Evolutionary conservation across 495 filamentous ascomycete genomes (phyloP).

Genomic region (Penicillium odoratum): DNA sequence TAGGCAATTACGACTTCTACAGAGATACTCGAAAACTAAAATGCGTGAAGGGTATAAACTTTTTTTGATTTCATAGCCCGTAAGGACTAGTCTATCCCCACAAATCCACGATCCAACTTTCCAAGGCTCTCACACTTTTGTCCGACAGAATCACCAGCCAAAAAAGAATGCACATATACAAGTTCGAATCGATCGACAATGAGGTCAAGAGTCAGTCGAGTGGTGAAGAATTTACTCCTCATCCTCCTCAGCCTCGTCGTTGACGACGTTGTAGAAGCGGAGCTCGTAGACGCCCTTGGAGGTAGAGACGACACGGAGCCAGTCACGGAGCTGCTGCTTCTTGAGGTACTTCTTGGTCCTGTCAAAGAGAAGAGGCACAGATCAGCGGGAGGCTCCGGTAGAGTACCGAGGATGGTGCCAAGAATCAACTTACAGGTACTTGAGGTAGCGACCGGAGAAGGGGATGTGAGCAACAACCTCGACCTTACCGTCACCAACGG

Average conservation of each 20-base stretch:
- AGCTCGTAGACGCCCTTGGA: conserved; percentile 97
- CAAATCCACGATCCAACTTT: conserved; percentile 18
- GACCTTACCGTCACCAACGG: conserved; percentile 91
- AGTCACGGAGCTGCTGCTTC: conserved; percentile 99
- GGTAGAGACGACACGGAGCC: conserved; percentile 97
- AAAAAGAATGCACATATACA: conserved; percentile 15
- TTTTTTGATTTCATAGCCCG: conserved; percentile 32
- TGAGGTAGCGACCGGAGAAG: conserved; percentile 97
- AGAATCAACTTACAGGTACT: conserved; percentile 84
- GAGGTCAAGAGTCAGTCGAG: conserved; percentile 11
- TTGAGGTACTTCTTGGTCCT: conserved; percentile 99
- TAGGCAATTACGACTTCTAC: background rate
- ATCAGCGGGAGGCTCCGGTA: conserved; percentile 6
- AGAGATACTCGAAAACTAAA: background rate
- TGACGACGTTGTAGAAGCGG: conserved; percentile 99
- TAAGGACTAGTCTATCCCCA: conserved; percentile 28
- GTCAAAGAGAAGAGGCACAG: conserved; percentile 9
- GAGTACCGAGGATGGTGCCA: background rate
- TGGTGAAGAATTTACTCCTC: conserved; percentile 73
- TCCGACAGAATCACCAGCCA: conserved; percentile 12
- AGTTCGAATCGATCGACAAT: conserved; percentile 19
- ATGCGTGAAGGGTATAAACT: conserved; percentile 29
- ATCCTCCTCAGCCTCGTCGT: conserved; percentile 94
- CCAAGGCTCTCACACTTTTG: conserved; percentile 18
- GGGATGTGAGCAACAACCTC: conserved; percentile 96